Conservation (phyloP, 2,329 filamentous ascomycete genomes). For the Teratosphaeria zuluensis region DNA sequence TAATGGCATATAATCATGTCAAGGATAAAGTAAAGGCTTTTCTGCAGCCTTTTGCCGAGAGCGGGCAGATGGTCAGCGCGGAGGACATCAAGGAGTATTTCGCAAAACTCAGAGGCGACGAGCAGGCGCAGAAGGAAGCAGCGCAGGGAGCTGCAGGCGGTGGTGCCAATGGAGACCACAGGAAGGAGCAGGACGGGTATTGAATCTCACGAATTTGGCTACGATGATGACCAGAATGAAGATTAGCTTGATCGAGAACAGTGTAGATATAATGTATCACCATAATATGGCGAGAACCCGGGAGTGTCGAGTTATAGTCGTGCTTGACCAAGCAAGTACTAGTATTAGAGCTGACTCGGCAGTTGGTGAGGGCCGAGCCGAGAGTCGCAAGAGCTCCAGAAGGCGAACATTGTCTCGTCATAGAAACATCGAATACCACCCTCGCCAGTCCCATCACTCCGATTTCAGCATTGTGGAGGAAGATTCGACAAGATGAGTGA, state of each 20-base stretch:
- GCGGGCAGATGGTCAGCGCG: slow-evolving; percentile 74
- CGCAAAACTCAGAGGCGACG: slow-evolving; percentile 84
- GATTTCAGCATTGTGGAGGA: not conserved
- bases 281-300: too few species aligned
- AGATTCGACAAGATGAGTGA: slow-evolving; percentile 31
- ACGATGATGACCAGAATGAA: not conserved
- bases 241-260: not conserved
- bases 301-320: not conserved
- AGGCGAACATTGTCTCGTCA: not conserved
- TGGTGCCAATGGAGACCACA: slow-evolving; percentile 3
- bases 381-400: not conserved
- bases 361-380: not conserved
- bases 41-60: slow-evolving; percentile 87
- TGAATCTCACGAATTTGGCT: slow-evolving; percentile 8
- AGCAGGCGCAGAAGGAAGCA: slow-evolving; percentile 37
- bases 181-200: slow-evolving; percentile 31
- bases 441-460: not conserved
- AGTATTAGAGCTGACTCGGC: not conserved
- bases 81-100: slow-evolving; percentile 97
- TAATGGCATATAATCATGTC: slow-evolving; percentile 95
- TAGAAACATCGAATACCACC: not conserved
- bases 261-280: not conserved
- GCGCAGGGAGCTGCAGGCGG: slow-evolving; percentile 18
- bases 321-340: not conserved
- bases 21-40: slow-evolving; percentile 95